Base-by-base conservation (phyloP, 192 early-diverging fungal species). In the Mortierella claussenii region DNA sequence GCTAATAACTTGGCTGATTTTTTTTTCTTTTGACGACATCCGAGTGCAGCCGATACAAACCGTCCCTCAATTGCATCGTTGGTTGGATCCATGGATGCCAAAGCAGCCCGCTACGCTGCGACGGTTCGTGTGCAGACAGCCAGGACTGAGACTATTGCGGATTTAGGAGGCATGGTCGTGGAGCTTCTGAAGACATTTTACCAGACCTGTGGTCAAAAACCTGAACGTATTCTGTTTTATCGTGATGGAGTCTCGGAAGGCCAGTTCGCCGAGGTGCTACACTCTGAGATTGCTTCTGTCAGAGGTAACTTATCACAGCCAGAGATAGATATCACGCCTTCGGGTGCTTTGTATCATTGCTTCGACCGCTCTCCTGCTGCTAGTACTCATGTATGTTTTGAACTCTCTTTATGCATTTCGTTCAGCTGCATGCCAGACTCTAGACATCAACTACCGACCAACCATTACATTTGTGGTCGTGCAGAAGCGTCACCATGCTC, bases 191-290 rank as follows among this genome's bases (percentile, higher is more conserved):
- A 89, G 46, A 88, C 81, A 17, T 95, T 85, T 69, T 82, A 92
- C 79, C 79, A 86, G 51, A 63, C 75, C 42, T 81, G 80, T 67
- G 86, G 92, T 44, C 81, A 92, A 61, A 91, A 92, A 55, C 95
- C 95, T 0, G 65, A 79, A 47, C 85, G 91, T 20, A 92, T 97
- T 60, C 17, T 97, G 3, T 93, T 96, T 67, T 97, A 95, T 73
- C 91, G 96, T 65, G 94, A 97, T 65, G 94, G 95, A 33, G 89
- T 97, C 21, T 93, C 93, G 3, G 96, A 99, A 36, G 89, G 92
- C 5, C 94, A 97, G 79, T 95, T 95, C 60, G 62, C 60, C 10
- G 84, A 90, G 50, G 92, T 97, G 0, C 58, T 93, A 17, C 75
- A 87, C 17, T 78, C 65, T 28, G 97, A 99, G 74, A 80, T 97